Conservation (phyloP, 371 early-diverging fungal genomes). For the Mortierella sp. region DNA sequence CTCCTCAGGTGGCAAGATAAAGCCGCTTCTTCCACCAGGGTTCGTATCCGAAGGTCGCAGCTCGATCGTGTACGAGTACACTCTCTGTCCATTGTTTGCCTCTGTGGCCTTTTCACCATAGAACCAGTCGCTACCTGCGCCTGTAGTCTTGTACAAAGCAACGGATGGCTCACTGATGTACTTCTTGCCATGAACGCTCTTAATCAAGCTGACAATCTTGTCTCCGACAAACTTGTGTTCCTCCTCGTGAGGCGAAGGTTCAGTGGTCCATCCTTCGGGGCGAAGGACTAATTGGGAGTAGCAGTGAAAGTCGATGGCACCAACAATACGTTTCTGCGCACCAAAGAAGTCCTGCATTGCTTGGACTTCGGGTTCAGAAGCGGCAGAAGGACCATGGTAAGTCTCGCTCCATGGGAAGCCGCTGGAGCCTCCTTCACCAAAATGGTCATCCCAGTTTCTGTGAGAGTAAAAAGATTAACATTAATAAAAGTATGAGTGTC, state of each 20-base stretch:
- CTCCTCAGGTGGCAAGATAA: constrained; percentile 58
- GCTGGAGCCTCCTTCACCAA: constrained; percentile 69
- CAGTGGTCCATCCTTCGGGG: constrained; percentile 62
- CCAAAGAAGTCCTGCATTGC: constrained; percentile 63
- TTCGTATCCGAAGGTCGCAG: constrained; percentile 58
- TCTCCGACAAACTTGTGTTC: constrained; percentile 52
- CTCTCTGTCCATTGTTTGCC: constrained; percentile 57
- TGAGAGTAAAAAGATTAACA: not conserved
- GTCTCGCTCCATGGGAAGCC: constrained; percentile 62
- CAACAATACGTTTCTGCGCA: constrained; percentile 61
- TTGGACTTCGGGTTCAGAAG: constrained; percentile 69
- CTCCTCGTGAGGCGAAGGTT: constrained; percentile 40
- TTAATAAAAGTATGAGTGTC: not conserved
- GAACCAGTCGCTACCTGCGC: constrained; percentile 66
- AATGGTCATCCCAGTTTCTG: constrained; percentile 69
- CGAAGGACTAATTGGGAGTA: constrained; percentile 64
- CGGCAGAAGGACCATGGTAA: constrained; percentile 68
- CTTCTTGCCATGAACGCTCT: constrained; percentile 56
- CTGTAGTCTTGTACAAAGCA: constrained; percentile 65
- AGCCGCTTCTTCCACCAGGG: constrained; percentile 53
- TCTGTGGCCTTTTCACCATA: constrained; percentile 60
- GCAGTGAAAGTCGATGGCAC: constrained; percentile 72
- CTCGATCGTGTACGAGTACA: constrained; percentile 68
- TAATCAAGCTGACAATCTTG: constrained; percentile 34
- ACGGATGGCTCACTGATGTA: constrained; percentile 58